phyloP scores from a whole-genome alignment of 441 rosid species.

The Jatropha podagrica region DNA sequence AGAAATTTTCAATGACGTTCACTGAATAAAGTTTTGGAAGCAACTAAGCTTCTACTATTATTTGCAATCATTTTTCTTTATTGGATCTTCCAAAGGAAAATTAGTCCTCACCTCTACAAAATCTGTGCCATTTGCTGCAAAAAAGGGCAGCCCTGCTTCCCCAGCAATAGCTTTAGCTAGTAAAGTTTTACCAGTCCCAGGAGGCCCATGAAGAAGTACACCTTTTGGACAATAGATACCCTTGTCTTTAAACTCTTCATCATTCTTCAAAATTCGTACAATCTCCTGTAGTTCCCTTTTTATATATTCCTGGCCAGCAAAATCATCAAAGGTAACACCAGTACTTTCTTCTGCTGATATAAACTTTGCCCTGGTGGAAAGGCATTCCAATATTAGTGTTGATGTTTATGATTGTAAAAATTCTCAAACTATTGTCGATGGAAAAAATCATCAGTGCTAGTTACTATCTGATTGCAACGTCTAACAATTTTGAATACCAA shows the following conservation, averaged over 20 bases:
- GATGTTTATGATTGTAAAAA: not conserved
- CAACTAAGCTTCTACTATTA: not conserved
- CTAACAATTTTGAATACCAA: not conserved
- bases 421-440: not conserved
- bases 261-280: constrained; percentile 84
- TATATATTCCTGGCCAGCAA: constrained; percentile 98
- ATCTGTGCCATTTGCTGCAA: constrained; percentile 96
- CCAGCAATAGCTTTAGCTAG: constrained; percentile 99
- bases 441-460: constrained; percentile 14
- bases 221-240: constrained; percentile 99
- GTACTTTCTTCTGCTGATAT: constrained; percentile 96
- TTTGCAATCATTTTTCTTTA: not conserved
- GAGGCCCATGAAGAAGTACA: constrained; percentile 96
- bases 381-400: constrained; percentile 29
- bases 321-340: constrained; percentile 94
- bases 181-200: constrained; percentile 98
- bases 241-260: constrained; percentile 85
- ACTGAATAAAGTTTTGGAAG: not conserved
- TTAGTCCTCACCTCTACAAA: constrained; percentile 79
- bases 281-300: constrained; percentile 90
- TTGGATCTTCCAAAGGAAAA: constrained; percentile 1
- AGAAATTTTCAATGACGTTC: not conserved
- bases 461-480: constrained; percentile 7
- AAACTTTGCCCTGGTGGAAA: constrained; percentile 72
- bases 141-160: constrained; percentile 98